A percentile compares a stretch with the other conserved stretches of the same genome.
These are phyloP conservation scores for Trichoderma hamatum DNA, from an alignment of 2,329 filamentous ascomycete genomes.

Conservation along the genomic window DNA sequence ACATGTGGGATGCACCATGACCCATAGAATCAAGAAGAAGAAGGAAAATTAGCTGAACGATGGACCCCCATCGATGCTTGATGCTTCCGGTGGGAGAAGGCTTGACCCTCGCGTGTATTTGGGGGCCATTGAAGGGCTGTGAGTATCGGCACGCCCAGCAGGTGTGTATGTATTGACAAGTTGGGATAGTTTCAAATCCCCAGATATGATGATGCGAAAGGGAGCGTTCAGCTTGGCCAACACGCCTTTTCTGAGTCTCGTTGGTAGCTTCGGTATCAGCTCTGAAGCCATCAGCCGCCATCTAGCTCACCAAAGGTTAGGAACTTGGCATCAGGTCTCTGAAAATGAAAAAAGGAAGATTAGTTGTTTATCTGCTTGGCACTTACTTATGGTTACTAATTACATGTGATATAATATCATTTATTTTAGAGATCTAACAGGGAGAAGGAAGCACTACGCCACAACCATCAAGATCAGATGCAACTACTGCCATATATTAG, in stretches of 20 bases:
- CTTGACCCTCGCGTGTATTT: neutral
- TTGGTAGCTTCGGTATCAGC: neutral
- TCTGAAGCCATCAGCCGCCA: neutral
- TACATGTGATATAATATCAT: neutral
- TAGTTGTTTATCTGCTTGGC: too few relatives aligned
- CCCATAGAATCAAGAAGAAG: neutral
- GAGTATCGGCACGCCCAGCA: constrained; percentile 10
- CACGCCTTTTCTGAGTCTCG: neutral
- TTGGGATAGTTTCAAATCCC: constrained; percentile 16
- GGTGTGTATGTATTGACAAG: neutral
- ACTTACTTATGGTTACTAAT: too few relatives aligned
- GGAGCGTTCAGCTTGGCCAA: neutral
- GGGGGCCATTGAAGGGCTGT: neutral
- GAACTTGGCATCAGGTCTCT: neutral
- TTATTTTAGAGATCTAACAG: neutral
- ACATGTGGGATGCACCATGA: neutral
- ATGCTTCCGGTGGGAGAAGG: neutral
- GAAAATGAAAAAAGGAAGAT: neutral
- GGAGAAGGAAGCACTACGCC: neutral
- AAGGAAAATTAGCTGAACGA: neutral
- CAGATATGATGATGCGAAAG: neutral
- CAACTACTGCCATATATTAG: neutral
- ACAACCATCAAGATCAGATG: neutral
- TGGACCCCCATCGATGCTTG: neutral
- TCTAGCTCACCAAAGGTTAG: neutral